A percentile compares a stretch with the other conserved stretches of the same genome.
These are phyloP conservation scores for Brassica napus DNA, from an alignment of 345 rosid species.

Conservation along the genomic window DNA sequence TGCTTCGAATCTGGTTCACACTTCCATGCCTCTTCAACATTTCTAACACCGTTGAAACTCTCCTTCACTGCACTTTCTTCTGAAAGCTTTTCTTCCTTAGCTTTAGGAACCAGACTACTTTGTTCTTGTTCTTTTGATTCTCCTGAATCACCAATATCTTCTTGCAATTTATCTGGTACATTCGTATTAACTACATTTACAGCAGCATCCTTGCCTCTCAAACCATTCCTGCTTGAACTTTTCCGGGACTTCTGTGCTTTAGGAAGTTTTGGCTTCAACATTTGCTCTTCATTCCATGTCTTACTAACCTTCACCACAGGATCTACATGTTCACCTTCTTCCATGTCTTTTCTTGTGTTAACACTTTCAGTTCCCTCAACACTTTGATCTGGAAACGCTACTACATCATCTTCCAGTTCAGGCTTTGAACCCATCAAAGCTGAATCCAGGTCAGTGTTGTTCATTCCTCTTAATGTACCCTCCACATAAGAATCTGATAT, in stretches of 20 bases:
- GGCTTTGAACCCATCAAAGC: conserved; percentile 42
- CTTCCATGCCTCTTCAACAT: conserved; percentile 44
- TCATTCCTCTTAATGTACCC: conserved; percentile 33
- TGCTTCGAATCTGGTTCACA: conserved; percentile 51
- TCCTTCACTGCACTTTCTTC: conserved; percentile 12
- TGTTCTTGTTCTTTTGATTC: conserved; percentile 45
- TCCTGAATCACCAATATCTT: conserved; percentile 44
- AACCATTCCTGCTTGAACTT: conserved; percentile 45
- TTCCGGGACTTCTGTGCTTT: conserved; percentile 36
- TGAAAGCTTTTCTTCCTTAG: conserved; percentile 12
- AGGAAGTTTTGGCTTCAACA: conserved; percentile 40
- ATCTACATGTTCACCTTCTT: conserved; percentile 24
- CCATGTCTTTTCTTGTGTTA: conserved; percentile 30
- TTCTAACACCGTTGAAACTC: conserved; percentile 27
- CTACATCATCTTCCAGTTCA: conserved; percentile 45
- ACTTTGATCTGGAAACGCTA: conserved; percentile 44
- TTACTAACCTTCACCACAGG: conserved; percentile 46
- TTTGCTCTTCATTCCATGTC: conserved; percentile 46
- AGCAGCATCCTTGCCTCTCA: conserved; percentile 46
- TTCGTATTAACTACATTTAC: conserved; percentile 47
- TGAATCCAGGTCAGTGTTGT: conserved; percentile 17
- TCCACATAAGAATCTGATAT: too few relatives aligned
- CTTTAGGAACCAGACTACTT: conserved; percentile 14
- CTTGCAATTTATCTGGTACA: conserved; percentile 43
- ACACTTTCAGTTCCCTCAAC: conserved; percentile 48